These are phyloP conservation scores for Salvia splendens DNA, from an alignment of 257 asterid species.

Conservation along the genomic window DNA sequence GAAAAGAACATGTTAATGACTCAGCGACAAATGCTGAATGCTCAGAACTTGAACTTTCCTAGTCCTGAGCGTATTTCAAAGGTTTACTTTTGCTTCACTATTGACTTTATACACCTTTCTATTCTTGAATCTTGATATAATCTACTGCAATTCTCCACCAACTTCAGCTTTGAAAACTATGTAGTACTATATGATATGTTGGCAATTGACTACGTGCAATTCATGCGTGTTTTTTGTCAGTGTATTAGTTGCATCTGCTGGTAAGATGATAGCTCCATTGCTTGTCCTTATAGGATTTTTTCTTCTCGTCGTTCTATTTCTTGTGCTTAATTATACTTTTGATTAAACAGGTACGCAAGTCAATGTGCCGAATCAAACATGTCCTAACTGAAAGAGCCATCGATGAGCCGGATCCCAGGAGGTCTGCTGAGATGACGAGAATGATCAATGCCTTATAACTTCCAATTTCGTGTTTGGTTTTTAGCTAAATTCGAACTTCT, in stretches of 20 bases:
- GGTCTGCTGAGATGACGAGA: conserved; percentile 91
- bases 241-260: conserved; percentile 3
- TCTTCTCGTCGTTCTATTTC: neutral
- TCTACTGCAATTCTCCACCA: neutral
- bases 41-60: conserved; percentile 75
- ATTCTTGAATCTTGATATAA: no score
- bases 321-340: neutral
- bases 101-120: neutral
- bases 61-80: conserved; percentile 90
- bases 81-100: conserved; percentile 41
- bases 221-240: conserved; percentile 7
- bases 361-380: conserved; percentile 95
- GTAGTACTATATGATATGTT: neutral
- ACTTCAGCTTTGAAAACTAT: neutral
- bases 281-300: neutral
- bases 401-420: conserved; percentile 84
- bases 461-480: conserved; percentile 3
- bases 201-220: neutral
- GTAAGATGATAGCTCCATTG: neutral
- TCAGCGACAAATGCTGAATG: conserved; percentile 88
- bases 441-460: conserved; percentile 72
- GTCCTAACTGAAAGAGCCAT: conserved; percentile 96
- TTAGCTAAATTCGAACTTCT: neutral
- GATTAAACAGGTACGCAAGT: conserved; percentile 72
- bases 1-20: conserved; percentile 94